Conservation (phyloP, 73 alveolate genomes). For the Paramecium sonneborni region DNA sequence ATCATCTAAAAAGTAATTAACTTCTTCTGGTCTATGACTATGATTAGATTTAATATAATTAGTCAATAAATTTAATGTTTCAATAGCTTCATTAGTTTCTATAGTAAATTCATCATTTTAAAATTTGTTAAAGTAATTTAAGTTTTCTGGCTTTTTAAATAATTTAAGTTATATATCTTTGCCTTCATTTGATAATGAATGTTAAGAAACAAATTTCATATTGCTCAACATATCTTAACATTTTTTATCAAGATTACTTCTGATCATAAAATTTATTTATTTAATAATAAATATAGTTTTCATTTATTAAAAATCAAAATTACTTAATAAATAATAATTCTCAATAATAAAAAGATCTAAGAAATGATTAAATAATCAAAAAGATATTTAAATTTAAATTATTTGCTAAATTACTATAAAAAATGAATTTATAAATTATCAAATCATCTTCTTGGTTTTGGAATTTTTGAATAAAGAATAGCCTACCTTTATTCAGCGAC, state of each 20-base stretch:
- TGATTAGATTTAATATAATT: conserved; percentile 2
- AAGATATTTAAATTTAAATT: not conserved
- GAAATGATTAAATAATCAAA: not conserved
- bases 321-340: not conserved
- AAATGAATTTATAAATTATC: not conserved
- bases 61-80: not conserved
- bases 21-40: conserved; percentile 1
- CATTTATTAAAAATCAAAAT: not conserved
- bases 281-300: not conserved
- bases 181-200: not conserved
- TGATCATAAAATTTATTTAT: not conserved
- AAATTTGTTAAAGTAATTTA: not conserved
- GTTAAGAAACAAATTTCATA: conserved; percentile 29
- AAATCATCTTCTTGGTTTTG: conserved; percentile 5
- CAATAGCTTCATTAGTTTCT: conserved; percentile 11
- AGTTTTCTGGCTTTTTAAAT: not conserved
- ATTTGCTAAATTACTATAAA: not conserved
- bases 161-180: not conserved
- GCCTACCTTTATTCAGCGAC: conserved; percentile 36
- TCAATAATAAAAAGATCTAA: not conserved
- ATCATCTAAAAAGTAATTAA: not conserved
- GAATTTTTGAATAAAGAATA: not conserved
- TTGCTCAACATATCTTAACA: too few species aligned
- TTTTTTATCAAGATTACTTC: not conserved
- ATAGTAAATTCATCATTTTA: not conserved